Evolutionary conservation across 2,329 filamentous ascomycete genomes (phyloP).

Genomic region (Ceratocystis alfenasii): DNA sequence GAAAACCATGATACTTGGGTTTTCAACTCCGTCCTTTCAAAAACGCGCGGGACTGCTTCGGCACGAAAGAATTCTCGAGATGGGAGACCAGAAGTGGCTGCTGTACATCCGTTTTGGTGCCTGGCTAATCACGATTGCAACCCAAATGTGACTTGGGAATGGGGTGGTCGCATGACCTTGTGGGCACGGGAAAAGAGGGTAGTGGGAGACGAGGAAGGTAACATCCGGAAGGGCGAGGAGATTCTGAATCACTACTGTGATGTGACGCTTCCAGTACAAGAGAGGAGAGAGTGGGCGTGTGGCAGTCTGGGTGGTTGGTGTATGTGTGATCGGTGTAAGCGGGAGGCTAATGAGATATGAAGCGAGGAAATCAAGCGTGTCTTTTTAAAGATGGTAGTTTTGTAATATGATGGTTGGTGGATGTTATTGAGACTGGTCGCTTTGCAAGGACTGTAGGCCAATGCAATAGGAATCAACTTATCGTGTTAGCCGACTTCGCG

Average conservation of each 20-base stretch:
- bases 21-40: constrained; percentile 81
- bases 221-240: constrained; percentile 69
- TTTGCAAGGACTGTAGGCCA: too few species aligned
- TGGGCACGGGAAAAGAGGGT: constrained; percentile 49
- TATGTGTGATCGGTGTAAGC: constrained; percentile 69
- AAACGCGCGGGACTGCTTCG: constrained; percentile 86
- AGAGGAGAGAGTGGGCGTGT: constrained; percentile 76
- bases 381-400: not conserved
- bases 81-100: constrained; percentile 78
- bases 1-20: constrained; percentile 62
- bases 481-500: too few species aligned
- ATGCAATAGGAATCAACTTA: too few species aligned
- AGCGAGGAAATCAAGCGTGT: not conserved
- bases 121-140: constrained; percentile 93
- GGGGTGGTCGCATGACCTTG: constrained; percentile 67
- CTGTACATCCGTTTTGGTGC: constrained; percentile 93
- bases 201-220: constrained; percentile 39
- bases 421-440: too few species aligned
- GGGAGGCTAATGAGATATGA: constrained; percentile 42
- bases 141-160: constrained; percentile 91
- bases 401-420: not conserved
- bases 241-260: constrained; percentile 93
- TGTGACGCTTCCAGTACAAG: constrained; percentile 60
- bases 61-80: constrained; percentile 65
- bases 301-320: constrained; percentile 84